A percentile compares a stretch with the other conserved stretches of the same genome.
Conservation (phyloP, 2,329 filamentous ascomycete genomes). For the Botrytis fabae region DNA sequence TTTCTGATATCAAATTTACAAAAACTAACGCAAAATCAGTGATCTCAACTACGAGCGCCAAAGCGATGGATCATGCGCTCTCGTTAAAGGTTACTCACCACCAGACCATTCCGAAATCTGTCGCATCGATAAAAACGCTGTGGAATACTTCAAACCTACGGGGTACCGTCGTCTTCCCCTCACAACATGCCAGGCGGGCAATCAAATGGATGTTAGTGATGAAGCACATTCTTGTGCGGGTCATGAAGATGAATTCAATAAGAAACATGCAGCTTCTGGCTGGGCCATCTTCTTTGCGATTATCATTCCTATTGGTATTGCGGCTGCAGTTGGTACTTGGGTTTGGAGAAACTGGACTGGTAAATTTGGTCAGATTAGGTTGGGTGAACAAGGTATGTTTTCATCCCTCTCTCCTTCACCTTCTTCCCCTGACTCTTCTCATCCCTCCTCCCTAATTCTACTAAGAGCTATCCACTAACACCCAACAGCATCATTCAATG, state of each 20-base stretch:
- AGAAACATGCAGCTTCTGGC: constrained; percentile 69
- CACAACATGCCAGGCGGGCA: constrained; percentile 79
- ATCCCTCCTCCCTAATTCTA: background rate
- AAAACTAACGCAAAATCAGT: constrained; percentile 42
- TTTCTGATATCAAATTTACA: background rate
- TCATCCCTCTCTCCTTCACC: background rate
- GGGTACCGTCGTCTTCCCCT: constrained; percentile 89
- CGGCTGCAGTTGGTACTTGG: constrained; percentile 76
- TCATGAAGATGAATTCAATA: constrained; percentile 78
- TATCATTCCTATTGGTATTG: constrained; percentile 69
- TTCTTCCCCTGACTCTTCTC: background rate
- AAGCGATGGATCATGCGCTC: constrained; percentile 71
- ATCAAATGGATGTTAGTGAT: constrained; percentile 64
- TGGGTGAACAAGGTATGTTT: constrained; percentile 65
- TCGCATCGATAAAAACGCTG: constrained; percentile 61
- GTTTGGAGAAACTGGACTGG: constrained; percentile 81
- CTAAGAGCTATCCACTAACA: constrained; percentile 28
- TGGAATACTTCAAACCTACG: constrained; percentile 80
- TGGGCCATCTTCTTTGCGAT: constrained; percentile 84
- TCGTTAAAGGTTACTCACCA: constrained; percentile 72
- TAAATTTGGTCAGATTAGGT: constrained; percentile 88
- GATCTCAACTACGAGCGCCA: constrained; percentile 92
- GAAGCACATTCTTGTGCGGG: constrained; percentile 67
- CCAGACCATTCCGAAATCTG: constrained; percentile 60
- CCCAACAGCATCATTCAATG: constrained; percentile 54